phyloP scores from a whole-genome alignment of 1,284 basidiomycete genomes.

The Polyporus tsugae region DNA sequence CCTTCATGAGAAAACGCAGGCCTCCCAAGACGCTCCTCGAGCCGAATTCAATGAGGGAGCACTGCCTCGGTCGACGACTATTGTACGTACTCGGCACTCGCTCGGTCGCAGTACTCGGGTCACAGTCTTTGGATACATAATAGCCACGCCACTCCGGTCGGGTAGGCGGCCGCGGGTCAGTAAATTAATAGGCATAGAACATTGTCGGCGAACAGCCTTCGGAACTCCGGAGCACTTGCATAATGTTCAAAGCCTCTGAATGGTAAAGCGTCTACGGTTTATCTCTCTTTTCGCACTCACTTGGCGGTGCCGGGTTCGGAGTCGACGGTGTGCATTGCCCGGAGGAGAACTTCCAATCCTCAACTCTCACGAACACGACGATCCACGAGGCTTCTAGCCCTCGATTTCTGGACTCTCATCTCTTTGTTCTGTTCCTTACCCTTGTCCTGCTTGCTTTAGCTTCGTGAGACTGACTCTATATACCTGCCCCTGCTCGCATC shows the following conservation, averaged over 20 bases:
- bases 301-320: background rate
- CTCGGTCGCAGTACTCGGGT: background rate
- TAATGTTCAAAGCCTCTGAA: background rate
- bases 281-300: background rate
- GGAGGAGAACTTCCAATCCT: background rate
- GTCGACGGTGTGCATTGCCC: constrained; percentile 1
- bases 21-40: background rate
- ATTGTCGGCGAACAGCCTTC: background rate
- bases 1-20: background rate
- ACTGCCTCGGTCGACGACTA: background rate
- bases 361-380: background rate
- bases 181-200: background rate
- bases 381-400: background rate
- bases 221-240: background rate
- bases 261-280: background rate
- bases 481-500: constrained; percentile 11
- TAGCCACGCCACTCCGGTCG: background rate
- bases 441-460: background rate
- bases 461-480: background rate
- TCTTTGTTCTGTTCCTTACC: background rate
- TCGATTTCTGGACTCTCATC: background rate
- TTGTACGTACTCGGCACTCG: background rate
- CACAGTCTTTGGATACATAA: background rate
- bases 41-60: background rate
- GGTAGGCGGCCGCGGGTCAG: background rate